Evolutionary conservation across 257 asterid species (phyloP).

Genomic region (Buddleja alternifolia): DNA sequence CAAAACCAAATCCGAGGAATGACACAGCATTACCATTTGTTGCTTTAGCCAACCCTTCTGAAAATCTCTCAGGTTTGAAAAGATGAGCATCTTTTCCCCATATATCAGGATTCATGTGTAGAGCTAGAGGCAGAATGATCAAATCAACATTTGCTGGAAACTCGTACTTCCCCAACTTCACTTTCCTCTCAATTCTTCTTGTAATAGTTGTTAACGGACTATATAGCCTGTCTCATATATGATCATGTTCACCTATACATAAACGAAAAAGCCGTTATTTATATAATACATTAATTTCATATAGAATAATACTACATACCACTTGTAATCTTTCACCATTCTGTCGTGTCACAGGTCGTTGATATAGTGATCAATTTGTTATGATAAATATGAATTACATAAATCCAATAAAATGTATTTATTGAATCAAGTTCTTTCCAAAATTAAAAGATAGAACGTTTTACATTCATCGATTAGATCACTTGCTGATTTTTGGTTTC

Average conservation of each 20-base stretch:
- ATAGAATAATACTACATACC: too few relatives aligned
- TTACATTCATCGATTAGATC: conserved; percentile 64
- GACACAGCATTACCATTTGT: conserved; percentile 29
- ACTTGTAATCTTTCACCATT: too few relatives aligned
- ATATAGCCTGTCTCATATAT: conserved; percentile 44
- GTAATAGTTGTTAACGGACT: conserved; percentile 18
- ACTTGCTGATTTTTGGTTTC: conserved; percentile 36
- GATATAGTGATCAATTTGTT: too few relatives aligned
- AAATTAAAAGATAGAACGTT: conserved; percentile 41
- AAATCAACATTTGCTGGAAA: conserved; percentile 34
- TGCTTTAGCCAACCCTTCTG: conserved; percentile 42
- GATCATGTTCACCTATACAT: conserved; percentile 36
- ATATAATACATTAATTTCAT: too few relatives aligned
- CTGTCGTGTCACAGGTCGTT: too few relatives aligned
- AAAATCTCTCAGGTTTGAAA: conserved; percentile 43
- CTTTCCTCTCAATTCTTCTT: conserved; percentile 26
- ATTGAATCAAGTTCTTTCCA: too few relatives aligned
- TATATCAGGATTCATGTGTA: conserved; percentile 38
- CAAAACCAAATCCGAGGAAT: conserved; percentile 41
- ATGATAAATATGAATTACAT: too few relatives aligned
- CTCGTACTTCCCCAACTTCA: conserved; percentile 36
- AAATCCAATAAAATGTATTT: too few relatives aligned
- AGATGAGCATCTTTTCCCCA: conserved; percentile 43
- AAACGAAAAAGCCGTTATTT: neutral
- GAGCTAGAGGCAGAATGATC: conserved; percentile 31